Base-by-base conservation (phyloP, 495 filamentous ascomycete species). In the Beverwykella pulmonaria region DNA sequence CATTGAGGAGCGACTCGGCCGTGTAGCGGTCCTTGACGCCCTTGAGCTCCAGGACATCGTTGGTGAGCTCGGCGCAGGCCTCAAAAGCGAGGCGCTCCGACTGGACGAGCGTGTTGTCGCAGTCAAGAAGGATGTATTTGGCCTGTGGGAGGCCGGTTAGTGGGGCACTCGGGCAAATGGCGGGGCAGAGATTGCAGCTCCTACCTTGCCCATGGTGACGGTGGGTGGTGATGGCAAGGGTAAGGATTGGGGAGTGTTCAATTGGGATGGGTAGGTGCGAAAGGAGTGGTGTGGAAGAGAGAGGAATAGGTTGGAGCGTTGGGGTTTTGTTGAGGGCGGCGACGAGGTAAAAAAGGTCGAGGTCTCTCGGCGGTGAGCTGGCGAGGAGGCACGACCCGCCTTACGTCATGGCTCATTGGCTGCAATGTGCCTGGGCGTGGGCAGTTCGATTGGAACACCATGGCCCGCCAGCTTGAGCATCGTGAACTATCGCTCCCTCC, bases 51-150 rank as follows among this genome's bases (percentile, higher is more conserved):
- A 94, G 83, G 77, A 97, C 91, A 79, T 94, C 87, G 82, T 97
- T 97, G 81, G 91, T 87, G 73, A 97, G 84, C 68, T 94, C 90
- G 71, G 93, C 90, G 79, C 93, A 96, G 63, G 91, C 93, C 80
- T 94, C 92, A 78, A 96, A 97, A 78, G 93, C 93, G 73, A 96
- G 83, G 68, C 85, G 86, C 80, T 97, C 93, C 63, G 91, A 95
- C 73, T 95, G 87, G 79, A 92, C 91, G 73, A 97, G 91, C 58
- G 93, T 97, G 83, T 97, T 97, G 86, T 97, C 93, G 82, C 93
- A 97, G 81, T 97, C 93, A 80, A 96, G 88, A 78, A 97, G 90
- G 79, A 97, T 81, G 75, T 90, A 83, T 36, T 87, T 90, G 78
- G 88, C 88, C 89, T 92, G 77, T 30, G 34, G 23, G 20, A 25